Evolutionary conservation across 371 early-diverging fungal species (phyloP), one percentile per base, ranked within the genome.

Genomic region (Syncephalastrum racemosum): DNA sequence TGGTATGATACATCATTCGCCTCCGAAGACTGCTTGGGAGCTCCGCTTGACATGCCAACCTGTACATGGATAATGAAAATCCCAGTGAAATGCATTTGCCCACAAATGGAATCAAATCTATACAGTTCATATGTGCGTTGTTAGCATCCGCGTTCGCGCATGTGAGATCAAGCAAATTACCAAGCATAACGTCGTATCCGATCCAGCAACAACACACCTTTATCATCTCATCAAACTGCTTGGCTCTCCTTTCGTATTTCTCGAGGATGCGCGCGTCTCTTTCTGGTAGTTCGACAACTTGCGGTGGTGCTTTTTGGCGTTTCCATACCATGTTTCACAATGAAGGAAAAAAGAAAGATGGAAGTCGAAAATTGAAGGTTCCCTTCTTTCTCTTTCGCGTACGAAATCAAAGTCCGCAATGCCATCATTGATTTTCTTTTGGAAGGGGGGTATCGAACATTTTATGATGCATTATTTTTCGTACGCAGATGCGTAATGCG

Each of bases 161-260:
- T 42, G n/a, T 19, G 1, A 22, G 44, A 5, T n/a, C 8, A 31
- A 0, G 15, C 2, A 41, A 46, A 47, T 56, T 53, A 71, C 73
- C 77, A 27, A 74, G 58, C 43, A 78, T 25, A 5, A 74, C 55
- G 47, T 75, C 78, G 45, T 68, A 78, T 16, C 78, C 78, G 13
- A 78, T 63, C 78, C 78, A 78, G 27, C 78, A 78, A 39, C 78
- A 78, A 49, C 78, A 78, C 13, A 74, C 36, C 53, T 75, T 74
- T 47, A 74, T 51, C 68, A 74, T 66, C 36, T 68, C 70, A 46
- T 78, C 78, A 63, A 68, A 78, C 24, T 46, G 56, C 47, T 72
- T 70, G 53, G 73, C 65, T 42, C 67, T 53, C 20, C 65, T 59
- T 16, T 68, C 73, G 52, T 78, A 78, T 55, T 60, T 68, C 6